Conservation (phyloP, 2,329 filamentous ascomycete genomes). For the Penicillium occitanis region DNA sequence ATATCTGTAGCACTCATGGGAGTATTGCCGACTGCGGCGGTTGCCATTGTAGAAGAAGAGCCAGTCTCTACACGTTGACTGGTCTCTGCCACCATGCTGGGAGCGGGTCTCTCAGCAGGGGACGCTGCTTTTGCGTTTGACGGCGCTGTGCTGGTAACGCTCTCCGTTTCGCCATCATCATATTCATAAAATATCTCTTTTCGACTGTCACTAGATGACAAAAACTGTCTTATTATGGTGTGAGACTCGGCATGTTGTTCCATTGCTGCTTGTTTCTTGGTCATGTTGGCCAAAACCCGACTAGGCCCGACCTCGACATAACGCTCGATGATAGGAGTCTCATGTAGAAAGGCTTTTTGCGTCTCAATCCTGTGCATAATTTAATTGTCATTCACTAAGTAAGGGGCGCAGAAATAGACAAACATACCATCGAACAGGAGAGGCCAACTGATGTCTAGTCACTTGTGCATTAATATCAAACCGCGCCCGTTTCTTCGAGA, state of each 20-base stretch:
- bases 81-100: not conserved
- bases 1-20: constrained; percentile 34
- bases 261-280: constrained; percentile 35
- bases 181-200: constrained; percentile 29
- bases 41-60: not conserved
- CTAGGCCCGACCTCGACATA: constrained; percentile 44
- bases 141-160: not conserved
- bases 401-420: not conserved
- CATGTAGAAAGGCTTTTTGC: constrained; percentile 36
- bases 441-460: constrained; percentile 6
- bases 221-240: constrained; percentile 28
- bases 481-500: not conserved
- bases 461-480: not conserved
- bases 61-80: not conserved
- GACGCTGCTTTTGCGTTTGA: not conserved
- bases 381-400: not conserved
- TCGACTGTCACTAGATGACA: constrained; percentile 25
- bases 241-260: constrained; percentile 26
- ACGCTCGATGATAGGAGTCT: constrained; percentile 29
- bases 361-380: constrained; percentile 37
- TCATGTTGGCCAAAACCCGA: constrained; percentile 40
- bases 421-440: constrained; percentile 6
- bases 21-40: not conserved
- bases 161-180: constrained; percentile 15
- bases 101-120: not conserved